phyloP scores from a whole-genome alignment of 805 yeast species.

The Ogataea methanolica region DNA sequence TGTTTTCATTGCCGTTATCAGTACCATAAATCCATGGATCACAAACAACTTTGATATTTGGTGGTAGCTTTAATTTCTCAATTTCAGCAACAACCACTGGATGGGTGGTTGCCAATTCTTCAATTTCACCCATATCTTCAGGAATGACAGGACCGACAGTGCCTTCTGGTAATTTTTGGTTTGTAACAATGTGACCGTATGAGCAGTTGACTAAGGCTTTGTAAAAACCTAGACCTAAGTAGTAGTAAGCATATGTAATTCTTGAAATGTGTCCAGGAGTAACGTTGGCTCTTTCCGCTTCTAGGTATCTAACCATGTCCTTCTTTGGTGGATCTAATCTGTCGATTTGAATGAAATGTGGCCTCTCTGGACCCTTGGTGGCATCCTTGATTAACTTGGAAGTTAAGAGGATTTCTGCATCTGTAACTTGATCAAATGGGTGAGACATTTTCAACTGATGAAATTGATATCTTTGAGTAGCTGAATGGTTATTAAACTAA shows the following conservation, averaged over 20 bases:
- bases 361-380: constrained; percentile 44
- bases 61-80: constrained; percentile 61
- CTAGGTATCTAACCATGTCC: constrained; percentile 61
- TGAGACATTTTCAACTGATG: constrained; percentile 27
- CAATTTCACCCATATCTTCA: constrained; percentile 55
- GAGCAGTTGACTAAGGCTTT: constrained; percentile 70
- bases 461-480: not conserved
- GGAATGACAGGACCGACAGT: constrained; percentile 69
- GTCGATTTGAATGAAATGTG: constrained; percentile 65
- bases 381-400: constrained; percentile 58
- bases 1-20: constrained; percentile 52
- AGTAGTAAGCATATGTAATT: constrained; percentile 65
- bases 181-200: constrained; percentile 56
- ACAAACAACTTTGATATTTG: constrained; percentile 46
- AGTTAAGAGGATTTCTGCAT: constrained; percentile 53
- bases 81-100: constrained; percentile 61
- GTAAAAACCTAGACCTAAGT: constrained; percentile 48
- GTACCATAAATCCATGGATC: constrained; percentile 91
- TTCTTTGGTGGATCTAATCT: constrained; percentile 76
- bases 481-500: no score
- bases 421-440: constrained; percentile 58
- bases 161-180: constrained; percentile 52
- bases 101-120: constrained; percentile 44
- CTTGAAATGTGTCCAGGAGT: constrained; percentile 60
- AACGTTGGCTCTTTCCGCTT: constrained; percentile 56